Evolutionary conservation across 495 filamentous ascomycete genomes (phyloP), one percentile per base, ranked within the genome.

Genomic region (Penicillium ucsense): DNA sequence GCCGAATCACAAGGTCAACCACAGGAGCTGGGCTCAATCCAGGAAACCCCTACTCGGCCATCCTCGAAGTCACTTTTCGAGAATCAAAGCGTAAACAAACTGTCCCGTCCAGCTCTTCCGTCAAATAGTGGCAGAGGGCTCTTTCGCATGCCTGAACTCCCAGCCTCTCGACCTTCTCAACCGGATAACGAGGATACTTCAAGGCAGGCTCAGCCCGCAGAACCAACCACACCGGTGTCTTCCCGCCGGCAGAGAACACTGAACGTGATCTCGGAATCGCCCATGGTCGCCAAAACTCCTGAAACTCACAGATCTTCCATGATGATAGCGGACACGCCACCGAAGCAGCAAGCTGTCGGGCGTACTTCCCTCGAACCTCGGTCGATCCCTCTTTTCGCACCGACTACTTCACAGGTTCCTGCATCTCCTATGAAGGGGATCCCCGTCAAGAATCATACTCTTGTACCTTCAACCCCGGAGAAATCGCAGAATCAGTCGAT

Each of bases 41-140:
- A 73, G 47, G 75, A 78, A 41, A 85, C 81, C 3, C 75, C 79
- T 1, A 75, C 79, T 0, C 71, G 72, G 3, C 65, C 72, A 11
- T 58, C 71, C 11, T 53, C 66, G 0, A 75, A 68, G 46, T 55
- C 63, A 46, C 41, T 60, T 45, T 43, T 58, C 53, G 45, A 67
- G 10, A 53, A 30, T 10, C 56, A 43, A 41, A 30, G 27, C 41
- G 31, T 46, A 46, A 8, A 41, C 34, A 41, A 35, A 11, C n/a
- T 34, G 50, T 50, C 7, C 35, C 50, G 10, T 49, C 48, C 4
- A 60, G 52, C 27, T 52, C 49, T 33, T 31, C 51, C 34, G 35
- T 12, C 34, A 48, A 53, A 50, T 20, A 20, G 20, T 20, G 51
- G 51, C 20, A 52, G 50, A 48, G 55, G 43, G 45, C 58, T 58